These are phyloP conservation scores for Dipteronia dyeriana DNA, from an alignment of 345 rosid species.

Conservation along the genomic window DNA sequence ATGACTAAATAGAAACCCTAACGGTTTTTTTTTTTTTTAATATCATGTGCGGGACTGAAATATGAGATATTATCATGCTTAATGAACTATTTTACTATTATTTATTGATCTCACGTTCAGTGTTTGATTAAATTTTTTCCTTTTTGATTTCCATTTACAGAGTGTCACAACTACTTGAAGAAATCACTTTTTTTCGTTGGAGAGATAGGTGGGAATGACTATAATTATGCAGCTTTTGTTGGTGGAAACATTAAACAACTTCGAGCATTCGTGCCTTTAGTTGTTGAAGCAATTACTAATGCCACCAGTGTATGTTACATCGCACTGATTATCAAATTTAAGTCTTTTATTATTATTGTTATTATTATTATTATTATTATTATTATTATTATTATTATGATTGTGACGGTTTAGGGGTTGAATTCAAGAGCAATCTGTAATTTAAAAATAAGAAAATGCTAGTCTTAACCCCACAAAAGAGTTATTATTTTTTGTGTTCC, in stretches of 20 bases:
- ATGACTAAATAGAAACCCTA: background rate
- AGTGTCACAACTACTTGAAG: conserved; percentile 47
- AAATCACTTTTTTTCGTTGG: conserved; percentile 68
- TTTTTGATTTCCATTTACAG: conserved; percentile 23
- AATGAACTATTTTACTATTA: background rate
- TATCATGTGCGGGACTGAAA: too few relatives aligned
- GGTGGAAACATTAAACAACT: conserved; percentile 43
- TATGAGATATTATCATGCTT: too few relatives aligned
- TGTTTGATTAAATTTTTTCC: background rate
- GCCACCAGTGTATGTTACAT: conserved; percentile 38
- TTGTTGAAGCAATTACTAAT: conserved; percentile 45
- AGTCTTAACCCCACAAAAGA: too few relatives aligned
- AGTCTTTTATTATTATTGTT: too few relatives aligned
- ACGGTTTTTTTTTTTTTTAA: too few relatives aligned
- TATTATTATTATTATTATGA: too few relatives aligned
- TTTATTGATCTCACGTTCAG: background rate
- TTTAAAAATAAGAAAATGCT: too few relatives aligned
- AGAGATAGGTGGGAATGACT: conserved; percentile 81
- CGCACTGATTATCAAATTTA: background rate
- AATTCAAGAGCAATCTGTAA: too few relatives aligned
- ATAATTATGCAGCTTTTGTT: conserved; percentile 47
- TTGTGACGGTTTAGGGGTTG: too few relatives aligned
- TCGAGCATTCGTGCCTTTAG: conserved; percentile 44
- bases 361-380: background rate
- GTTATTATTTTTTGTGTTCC: background rate